Percentiles rank a stretch among this genome's conserved stretches.
Evolutionary conservation across 768 basidiomycete genomes (phyloP).

Genomic region (Leccinum olivaceopallidum): DNA sequence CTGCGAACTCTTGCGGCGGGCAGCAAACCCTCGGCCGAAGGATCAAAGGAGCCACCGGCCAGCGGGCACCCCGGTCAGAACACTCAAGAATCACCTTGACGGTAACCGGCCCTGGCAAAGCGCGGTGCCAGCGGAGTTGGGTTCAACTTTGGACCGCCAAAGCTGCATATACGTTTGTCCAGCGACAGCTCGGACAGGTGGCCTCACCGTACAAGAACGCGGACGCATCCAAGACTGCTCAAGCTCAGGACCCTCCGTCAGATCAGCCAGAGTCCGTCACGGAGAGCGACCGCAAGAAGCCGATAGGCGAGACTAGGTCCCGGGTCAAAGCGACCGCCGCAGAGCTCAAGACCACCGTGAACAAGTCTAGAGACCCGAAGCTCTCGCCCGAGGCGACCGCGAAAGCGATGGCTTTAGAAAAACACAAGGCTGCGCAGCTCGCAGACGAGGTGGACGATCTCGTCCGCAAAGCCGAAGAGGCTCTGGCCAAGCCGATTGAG

Average conservation of each 20-base stretch:
- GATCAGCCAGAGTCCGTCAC: conserved; percentile 1
- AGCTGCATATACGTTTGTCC: conserved; percentile 51
- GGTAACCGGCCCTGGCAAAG: too few relatives aligned
- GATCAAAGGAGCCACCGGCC: too few relatives aligned
- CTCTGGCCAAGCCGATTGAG: conserved; percentile 48
- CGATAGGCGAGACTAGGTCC: conserved; percentile 44
- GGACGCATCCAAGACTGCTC: conserved; percentile 15
- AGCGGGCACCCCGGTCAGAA: too few relatives aligned
- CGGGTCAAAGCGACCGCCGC: conserved; percentile 43
- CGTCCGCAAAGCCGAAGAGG: conserved; percentile 71
- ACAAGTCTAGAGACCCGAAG: conserved; percentile 35
- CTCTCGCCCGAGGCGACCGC: conserved; percentile 26
- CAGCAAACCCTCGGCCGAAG: too few relatives aligned
- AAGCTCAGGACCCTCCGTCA: conserved; percentile 25
- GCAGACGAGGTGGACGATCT: conserved; percentile 69
- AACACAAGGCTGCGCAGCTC: conserved; percentile 48
- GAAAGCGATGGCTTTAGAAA: conserved; percentile 44
- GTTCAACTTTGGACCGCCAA: too few relatives aligned
- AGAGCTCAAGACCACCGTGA: conserved; percentile 50
- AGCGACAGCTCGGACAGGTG: conserved; percentile 44
- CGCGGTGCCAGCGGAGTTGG: too few relatives aligned
- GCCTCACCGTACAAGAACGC: conserved; percentile 24
- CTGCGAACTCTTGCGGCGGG: too few relatives aligned
- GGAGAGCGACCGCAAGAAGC: conserved; percentile 36
- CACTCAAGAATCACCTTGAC: too few relatives aligned